Percentiles rank a stretch among this genome's conserved stretches.
phyloP scores from a whole-genome alignment of 2,329 filamentous ascomycete genomes.

The Paramyrothecium roridum region DNA sequence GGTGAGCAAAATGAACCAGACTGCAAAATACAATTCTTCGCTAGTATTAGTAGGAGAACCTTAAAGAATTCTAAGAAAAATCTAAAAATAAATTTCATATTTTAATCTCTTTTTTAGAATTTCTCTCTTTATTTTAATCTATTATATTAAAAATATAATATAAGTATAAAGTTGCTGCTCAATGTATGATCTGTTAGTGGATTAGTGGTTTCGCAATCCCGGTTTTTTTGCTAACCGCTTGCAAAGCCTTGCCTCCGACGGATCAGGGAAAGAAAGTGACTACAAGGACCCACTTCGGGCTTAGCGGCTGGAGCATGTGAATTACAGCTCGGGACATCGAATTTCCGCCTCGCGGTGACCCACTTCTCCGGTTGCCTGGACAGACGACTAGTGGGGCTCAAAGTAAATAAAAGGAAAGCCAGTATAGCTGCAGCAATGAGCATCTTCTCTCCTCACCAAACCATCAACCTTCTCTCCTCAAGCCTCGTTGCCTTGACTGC shows the following conservation, averaged over 20 bases:
- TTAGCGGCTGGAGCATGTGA: background rate
- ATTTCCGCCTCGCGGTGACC: background rate
- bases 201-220: too few species aligned
- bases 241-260: background rate
- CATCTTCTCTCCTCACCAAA: conserved; percentile 21
- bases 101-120: too few species aligned
- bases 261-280: background rate
- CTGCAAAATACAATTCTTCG: too few species aligned
- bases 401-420: conserved; percentile 44
- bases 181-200: too few species aligned
- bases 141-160: too few species aligned
- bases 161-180: too few species aligned
- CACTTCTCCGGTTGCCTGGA: conserved; percentile 29
- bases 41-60: too few species aligned
- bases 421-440: conserved; percentile 11
- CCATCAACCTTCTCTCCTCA: conserved; percentile 13
- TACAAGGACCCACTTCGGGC: background rate
- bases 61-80: too few species aligned
- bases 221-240: too few species aligned
- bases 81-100: too few species aligned
- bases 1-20: too few species aligned
- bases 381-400: conserved; percentile 28
- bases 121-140: too few species aligned
- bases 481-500: conserved; percentile 16
- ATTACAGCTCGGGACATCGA: background rate